Percentiles rank a stretch among this genome's conserved stretches.
phyloP scores from a whole-genome alignment of 768 basidiomycete species.

The Suillus lakei region DNA sequence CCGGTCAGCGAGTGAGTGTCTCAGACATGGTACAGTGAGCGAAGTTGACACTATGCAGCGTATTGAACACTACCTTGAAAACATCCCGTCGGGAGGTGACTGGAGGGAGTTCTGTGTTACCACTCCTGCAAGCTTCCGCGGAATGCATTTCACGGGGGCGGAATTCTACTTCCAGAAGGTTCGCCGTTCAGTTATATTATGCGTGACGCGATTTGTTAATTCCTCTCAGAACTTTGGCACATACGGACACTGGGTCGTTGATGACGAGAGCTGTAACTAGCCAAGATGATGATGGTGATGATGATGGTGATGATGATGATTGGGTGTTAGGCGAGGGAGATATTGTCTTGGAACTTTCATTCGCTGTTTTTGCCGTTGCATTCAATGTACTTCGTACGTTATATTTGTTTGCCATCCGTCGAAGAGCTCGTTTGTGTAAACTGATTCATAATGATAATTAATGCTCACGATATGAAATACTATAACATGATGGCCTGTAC shows the following conservation, averaged over 20 bases:
- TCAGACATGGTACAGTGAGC: not conserved
- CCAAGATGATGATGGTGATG: no score
- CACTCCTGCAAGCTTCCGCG: slow-evolving; percentile 31
- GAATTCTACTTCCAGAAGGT: slow-evolving; percentile 28
- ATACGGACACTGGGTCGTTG: slow-evolving; percentile 30
- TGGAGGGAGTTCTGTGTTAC: slow-evolving; percentile 40
- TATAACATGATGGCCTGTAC: no score
- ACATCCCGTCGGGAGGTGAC: slow-evolving; percentile 31
- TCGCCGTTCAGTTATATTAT: slow-evolving; percentile 2
- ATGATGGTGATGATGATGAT: no score
- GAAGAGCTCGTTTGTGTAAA: no score
- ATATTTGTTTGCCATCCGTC: no score
- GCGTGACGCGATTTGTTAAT: not conserved
- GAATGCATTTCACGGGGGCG: slow-evolving; percentile 29
- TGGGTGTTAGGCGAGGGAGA: not conserved
- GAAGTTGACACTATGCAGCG: slow-evolving; percentile 19
- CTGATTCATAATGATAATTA: no score
- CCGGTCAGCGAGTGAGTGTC: slow-evolving; percentile 7
- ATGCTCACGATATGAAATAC: no score
- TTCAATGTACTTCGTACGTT: not conserved
- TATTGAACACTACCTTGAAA: slow-evolving; percentile 33
- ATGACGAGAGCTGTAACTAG: slow-evolving; percentile 20
- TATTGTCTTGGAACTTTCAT: not conserved
- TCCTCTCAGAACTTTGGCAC: slow-evolving; percentile 21
- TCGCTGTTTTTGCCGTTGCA: not conserved